Evolutionary conservation across 495 filamentous ascomycete species (phyloP), one percentile per base, ranked within the genome.

Genomic region (Tuber brumale): DNA sequence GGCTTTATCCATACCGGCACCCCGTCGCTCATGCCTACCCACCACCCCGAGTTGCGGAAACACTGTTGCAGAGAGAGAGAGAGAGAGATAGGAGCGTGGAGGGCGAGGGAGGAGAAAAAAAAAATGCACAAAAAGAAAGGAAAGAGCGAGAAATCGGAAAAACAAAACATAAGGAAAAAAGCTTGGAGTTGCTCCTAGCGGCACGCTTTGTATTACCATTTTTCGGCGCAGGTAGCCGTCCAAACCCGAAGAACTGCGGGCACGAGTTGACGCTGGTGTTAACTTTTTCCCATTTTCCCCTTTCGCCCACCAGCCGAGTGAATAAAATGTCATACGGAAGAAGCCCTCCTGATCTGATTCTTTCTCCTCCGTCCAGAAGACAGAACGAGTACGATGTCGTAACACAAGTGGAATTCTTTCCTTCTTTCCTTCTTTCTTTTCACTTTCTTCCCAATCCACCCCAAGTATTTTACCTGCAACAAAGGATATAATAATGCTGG

Each of bases 41-140:
- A 80, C 78, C 78, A 79, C 75, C 78, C 78, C 75, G 78, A 80
- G 78, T 76, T 79, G 70, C 77, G 78, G 78, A 79, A 80, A 75
- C 73, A 77, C 76, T 80, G 70, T 73, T 80, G 76, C 78, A 79
- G 76, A 72, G n/a, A n/a, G n/a, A n/a, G n/a, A n/a, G n/a, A n/a
- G n/a, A 79, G 70, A 0, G 48, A 66, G 31, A 66, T 27, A 35
- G 57, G 57, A 35, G 57, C 27, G 14, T 35, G n/a, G n/a, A 18
- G 57, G 27, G n/a, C 35, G 57, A 35, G 14, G 10, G 31, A 3
- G 10, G 7, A 14, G 4, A 57, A 27, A 57, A 27, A 57, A 57
- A 57, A 57, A 27, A 57, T 51, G 3, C 14, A 14, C 12, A 31
- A 66, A 66, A 66, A 35, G 31, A 66, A 66, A 31, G 27, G 14